These are phyloP conservation scores for Mortierella sp. DNA, from an alignment of 371 early-diverging fungal species.

Conservation along the genomic window DNA sequence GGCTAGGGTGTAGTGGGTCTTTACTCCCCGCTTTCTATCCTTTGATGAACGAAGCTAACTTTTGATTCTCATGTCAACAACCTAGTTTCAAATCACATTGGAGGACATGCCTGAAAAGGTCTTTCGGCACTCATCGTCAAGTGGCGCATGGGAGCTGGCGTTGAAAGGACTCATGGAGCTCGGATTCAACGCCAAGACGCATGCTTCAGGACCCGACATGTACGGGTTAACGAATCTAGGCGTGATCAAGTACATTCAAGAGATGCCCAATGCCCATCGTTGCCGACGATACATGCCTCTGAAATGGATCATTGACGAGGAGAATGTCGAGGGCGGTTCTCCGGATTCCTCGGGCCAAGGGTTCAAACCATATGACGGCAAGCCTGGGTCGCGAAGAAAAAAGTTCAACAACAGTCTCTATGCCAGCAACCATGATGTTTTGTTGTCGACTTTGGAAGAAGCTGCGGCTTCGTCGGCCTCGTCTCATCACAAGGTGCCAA, in stretches of 20 bases:
- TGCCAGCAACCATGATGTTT: constrained; percentile 52
- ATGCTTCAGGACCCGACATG: constrained; percentile 64
- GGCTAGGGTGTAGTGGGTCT: not conserved
- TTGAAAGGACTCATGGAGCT: constrained; percentile 59
- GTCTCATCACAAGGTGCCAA: not conserved
- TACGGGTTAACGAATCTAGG: constrained; percentile 61
- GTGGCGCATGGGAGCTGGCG: constrained; percentile 64
- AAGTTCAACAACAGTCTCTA: constrained; percentile 53
- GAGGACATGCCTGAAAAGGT: constrained; percentile 61
- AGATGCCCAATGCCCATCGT: constrained; percentile 55
- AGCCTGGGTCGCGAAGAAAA: constrained; percentile 37
- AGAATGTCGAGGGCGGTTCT: constrained; percentile 14
- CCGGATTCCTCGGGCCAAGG: constrained; percentile 10
- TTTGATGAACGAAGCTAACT: not conserved
- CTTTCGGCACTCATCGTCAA: constrained; percentile 60
- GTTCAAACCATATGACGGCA: constrained; percentile 4
- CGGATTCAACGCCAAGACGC: constrained; percentile 63
- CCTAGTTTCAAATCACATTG: constrained; percentile 62
- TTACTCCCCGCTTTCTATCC: not conserved
- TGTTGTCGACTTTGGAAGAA: constrained; percentile 39
- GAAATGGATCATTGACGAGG: constrained; percentile 52
- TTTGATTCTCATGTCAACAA: not conserved
- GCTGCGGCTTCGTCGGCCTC: not conserved
- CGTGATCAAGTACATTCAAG: constrained; percentile 63
- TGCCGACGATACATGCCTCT: constrained; percentile 55